Evolutionary conservation across 305 asterid genomes (phyloP), one percentile per base, ranked within the genome.

Genomic region (Rubia peregrina): DNA sequence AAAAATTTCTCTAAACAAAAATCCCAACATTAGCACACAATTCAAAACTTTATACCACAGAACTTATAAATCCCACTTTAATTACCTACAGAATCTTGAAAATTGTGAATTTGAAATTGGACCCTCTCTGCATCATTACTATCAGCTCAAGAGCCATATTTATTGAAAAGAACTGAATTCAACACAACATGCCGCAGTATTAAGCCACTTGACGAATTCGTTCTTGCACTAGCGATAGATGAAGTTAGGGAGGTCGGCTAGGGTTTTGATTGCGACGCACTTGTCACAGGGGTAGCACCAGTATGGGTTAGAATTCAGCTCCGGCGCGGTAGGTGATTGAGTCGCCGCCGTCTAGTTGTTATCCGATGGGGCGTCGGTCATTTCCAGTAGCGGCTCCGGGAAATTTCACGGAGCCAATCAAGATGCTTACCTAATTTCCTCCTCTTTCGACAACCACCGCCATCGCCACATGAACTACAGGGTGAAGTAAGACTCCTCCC

Each of bases 241-340:
- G 30, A 0, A 26, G 30, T 26, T 26, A 26, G 30, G 30, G 30
- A 26, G 30, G 30, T 26, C 30, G 30, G 30, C 30, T 38, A 86
- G 80, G 82, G 88, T 84, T 76, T 90, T 94, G 67, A 90, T 74
- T 44, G 89, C 75, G 22, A 91, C 95, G 71, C 89, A 94, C 78
- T 84, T 87, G 77, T 91, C 84, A 82, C 98, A 91, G 82, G 78
- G 83, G 84, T 90, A 83, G 83, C 98, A 92, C 98, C 96, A 92
- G 84, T 85, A 79, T 41, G 82, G 81, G 9, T 38, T 64, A 10
- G 76, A 71, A 59, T 53, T 74, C 4, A 72, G 73, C 36, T 0
- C 82, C 60, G 71, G 68, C 57, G 22, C 74, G 61, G 75, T 1
- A 4, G 79, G 33, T 13, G 71, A 16, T 0, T 48, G 75, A 21